phyloP scores from a whole-genome alignment of 257 asterid species.

The Ajuga chamaepitys region DNA sequence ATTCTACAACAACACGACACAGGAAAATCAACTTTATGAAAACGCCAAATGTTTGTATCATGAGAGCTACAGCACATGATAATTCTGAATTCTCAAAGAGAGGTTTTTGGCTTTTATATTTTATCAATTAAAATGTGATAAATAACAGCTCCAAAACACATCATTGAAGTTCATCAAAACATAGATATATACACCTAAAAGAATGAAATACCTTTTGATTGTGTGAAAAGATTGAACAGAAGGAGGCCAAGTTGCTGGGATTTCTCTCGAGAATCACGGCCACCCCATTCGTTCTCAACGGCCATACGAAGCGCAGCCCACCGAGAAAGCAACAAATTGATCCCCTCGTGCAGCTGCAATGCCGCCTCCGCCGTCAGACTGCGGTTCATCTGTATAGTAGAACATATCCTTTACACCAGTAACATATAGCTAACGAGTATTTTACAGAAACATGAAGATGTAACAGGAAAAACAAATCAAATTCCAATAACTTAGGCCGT shows the following conservation, averaged over 20 bases:
- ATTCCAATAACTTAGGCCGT: too few species aligned
- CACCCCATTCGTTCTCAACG: constrained; percentile 68
- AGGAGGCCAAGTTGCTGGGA: constrained; percentile 33
- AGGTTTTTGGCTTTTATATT: too few species aligned
- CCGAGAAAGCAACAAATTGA: constrained; percentile 38
- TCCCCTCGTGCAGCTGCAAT: constrained; percentile 46
- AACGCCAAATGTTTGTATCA: not conserved
- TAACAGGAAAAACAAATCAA: too few species aligned
- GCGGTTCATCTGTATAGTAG: too few species aligned
- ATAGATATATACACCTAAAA: too few species aligned
- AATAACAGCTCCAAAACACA: not conserved
- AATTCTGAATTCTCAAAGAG: too few species aligned
- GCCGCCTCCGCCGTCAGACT: constrained; percentile 53
- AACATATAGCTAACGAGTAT: too few species aligned
- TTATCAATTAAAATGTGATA: too few species aligned
- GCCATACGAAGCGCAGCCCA: constrained; percentile 80
- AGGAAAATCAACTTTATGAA: not conserved
- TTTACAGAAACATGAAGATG: too few species aligned
- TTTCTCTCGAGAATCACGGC: constrained; percentile 44
- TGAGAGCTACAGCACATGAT: not conserved
- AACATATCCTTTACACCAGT: too few species aligned
- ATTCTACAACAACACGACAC: not conserved
- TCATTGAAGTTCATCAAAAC: not conserved
- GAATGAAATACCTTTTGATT: constrained; percentile 43
- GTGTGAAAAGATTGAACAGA: constrained; percentile 37